A percentile compares a stretch with the other conserved stretches of the same genome.
These are phyloP conservation scores for Saccharata proteae DNA, from an alignment of 2,329 filamentous ascomycete species.

Conservation along the genomic window DNA sequence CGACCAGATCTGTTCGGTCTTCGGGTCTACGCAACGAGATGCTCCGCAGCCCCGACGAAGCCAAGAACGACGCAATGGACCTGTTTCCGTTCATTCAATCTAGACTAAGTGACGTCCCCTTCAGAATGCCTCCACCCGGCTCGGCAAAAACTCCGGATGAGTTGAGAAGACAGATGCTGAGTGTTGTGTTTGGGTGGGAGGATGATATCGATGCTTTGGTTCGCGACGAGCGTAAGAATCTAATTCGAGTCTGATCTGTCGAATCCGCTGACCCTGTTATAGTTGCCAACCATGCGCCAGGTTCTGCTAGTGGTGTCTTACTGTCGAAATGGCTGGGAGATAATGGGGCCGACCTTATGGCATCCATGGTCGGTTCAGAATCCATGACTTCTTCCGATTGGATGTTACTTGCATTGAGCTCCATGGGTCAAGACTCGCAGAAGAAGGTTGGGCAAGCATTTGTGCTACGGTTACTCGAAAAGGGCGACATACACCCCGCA, in stretches of 20 bases:
- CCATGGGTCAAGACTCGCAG: slow-evolving; percentile 65
- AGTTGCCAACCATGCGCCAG: slow-evolving; percentile 57
- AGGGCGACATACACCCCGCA: slow-evolving; percentile 81
- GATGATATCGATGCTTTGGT: slow-evolving; percentile 71
- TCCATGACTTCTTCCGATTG: slow-evolving; percentile 91
- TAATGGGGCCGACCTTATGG: slow-evolving; percentile 68
- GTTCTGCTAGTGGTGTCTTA: slow-evolving; percentile 68
- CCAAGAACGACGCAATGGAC: slow-evolving; percentile 50
- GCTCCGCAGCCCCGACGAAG: slow-evolving; percentile 63
- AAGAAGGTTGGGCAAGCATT: slow-evolving; percentile 86
- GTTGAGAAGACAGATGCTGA: slow-evolving; percentile 80
- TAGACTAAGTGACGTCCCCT: slow-evolving; percentile 70
- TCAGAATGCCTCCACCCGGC: slow-evolving; percentile 53
- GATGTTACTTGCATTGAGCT: slow-evolving; percentile 89
- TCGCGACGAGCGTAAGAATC: slow-evolving; percentile 57
- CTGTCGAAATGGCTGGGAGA: slow-evolving; percentile 90
- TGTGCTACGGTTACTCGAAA: slow-evolving; percentile 78
- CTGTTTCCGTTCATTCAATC: slow-evolving; percentile 78
- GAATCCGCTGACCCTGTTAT: slow-evolving; percentile 12
- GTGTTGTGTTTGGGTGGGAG: slow-evolving; percentile 90
- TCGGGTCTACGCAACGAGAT: slow-evolving; percentile 74
- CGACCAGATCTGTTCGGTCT: slow-evolving; percentile 28
- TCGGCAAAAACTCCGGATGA: slow-evolving; percentile 48
- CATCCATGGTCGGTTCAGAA: slow-evolving; percentile 59
- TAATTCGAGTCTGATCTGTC: background rate